phyloP scores from a whole-genome alignment of 2,329 filamentous ascomycete genomes.

The Fusarium coicis region DNA sequence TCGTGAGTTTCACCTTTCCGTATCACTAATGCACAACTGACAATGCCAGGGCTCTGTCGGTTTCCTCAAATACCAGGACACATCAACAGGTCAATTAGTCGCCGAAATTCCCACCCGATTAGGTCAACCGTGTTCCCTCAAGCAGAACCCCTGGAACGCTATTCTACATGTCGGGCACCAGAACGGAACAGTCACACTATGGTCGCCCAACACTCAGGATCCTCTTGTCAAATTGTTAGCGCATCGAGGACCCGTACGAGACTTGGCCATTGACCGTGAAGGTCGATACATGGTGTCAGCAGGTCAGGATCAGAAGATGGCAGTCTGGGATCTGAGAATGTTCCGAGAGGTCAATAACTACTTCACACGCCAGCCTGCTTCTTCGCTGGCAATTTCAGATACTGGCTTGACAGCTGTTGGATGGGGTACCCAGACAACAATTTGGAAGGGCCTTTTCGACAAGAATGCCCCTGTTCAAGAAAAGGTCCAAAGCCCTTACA shows the following conservation, averaged over 20 bases:
- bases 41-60: slow-evolving; percentile 75
- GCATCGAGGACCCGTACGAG: slow-evolving; percentile 88
- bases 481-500: slow-evolving; percentile 88
- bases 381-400: slow-evolving; percentile 89
- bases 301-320: slow-evolving; percentile 89
- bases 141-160: slow-evolving; percentile 92
- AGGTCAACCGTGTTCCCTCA: slow-evolving; percentile 83
- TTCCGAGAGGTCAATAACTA: slow-evolving; percentile 94
- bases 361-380: slow-evolving; percentile 82
- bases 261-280: slow-evolving; percentile 85
- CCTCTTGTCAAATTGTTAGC: slow-evolving; percentile 91
- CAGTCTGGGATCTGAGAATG: slow-evolving; percentile 95
- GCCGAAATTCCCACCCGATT: slow-evolving; percentile 86
- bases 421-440: slow-evolving; percentile 87
- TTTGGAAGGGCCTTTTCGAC: slow-evolving; percentile 92
- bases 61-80: slow-evolving; percentile 93
- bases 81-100: slow-evolving; percentile 90
- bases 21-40: not conserved
- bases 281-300: slow-evolving; percentile 96
- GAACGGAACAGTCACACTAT: slow-evolving; percentile 92
- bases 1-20: slow-evolving; percentile 63
- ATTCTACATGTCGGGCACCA: slow-evolving; percentile 93
- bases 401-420: slow-evolving; percentile 87
- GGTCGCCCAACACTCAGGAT: slow-evolving; percentile 91
- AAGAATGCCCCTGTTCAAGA: slow-evolving; percentile 76